Evolutionary conservation across 2,329 filamentous ascomycete genomes (phyloP).

Genomic region (Pseudopyricularia javanii): DNA sequence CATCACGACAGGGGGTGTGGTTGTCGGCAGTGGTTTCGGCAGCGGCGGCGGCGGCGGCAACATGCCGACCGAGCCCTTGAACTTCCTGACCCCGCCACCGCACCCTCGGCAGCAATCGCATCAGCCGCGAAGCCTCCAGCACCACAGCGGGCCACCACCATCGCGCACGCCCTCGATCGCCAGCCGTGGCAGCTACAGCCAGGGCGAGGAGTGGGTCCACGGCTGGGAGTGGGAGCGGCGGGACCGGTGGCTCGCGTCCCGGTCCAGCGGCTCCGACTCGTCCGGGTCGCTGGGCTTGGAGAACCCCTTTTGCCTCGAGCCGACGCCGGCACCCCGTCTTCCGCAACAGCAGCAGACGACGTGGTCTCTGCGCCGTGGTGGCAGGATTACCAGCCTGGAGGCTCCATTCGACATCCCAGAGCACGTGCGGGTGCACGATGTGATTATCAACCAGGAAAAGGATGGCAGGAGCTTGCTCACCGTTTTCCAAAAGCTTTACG

Average conservation of each 20-base stretch:
- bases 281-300: not conserved
- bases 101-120: not conserved
- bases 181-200: not conserved
- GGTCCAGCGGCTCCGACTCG: not conserved
- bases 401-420: conserved; percentile 20
- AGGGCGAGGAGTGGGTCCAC: not conserved
- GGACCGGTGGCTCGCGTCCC: not conserved
- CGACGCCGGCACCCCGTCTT: not conserved
- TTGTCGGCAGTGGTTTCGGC: not conserved
- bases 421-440: conserved; percentile 16
- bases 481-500: conserved; percentile 16
- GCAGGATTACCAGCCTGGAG: conserved; percentile 8
- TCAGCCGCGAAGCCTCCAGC: no score
- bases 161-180: not conserved
- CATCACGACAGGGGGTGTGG: no score
- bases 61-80: not conserved
- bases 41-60: not conserved
- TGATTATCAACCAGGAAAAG: conserved; percentile 15
- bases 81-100: conserved; percentile 2
- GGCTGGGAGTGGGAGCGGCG: not conserved
- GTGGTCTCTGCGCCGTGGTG: not conserved
- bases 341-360: conserved; percentile 2
- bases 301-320: not conserved
- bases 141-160: not conserved
- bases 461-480: conserved; percentile 18